Evolutionary conservation across 1,284 basidiomycete genomes (phyloP).

Genomic region (Ganoderma sinense): DNA sequence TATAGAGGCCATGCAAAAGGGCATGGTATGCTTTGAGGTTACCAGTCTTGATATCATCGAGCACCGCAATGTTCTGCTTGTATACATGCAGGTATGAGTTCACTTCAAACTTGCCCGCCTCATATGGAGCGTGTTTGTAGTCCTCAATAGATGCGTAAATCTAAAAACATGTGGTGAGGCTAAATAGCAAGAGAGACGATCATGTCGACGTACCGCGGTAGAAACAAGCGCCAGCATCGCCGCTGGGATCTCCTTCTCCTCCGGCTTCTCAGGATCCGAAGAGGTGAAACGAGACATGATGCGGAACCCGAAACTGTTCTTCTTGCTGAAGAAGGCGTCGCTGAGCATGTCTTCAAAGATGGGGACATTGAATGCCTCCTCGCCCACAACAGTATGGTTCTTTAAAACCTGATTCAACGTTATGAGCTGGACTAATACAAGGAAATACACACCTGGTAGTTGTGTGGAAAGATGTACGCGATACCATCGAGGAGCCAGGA

Average conservation of each 20-base stretch:
- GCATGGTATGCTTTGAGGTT: not conserved
- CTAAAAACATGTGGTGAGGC: not conserved
- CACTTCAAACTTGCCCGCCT: not conserved
- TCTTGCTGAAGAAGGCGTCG: too few relatives aligned
- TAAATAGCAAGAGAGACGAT: not conserved
- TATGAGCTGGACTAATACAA: too few relatives aligned
- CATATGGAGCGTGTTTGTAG: not conserved
- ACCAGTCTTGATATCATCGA: not conserved
- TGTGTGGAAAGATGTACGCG: too few relatives aligned
- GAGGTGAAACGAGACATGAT: too few relatives aligned
- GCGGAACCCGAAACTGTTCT: too few relatives aligned
- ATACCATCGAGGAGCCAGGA: not conserved
- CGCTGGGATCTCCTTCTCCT: too few relatives aligned
- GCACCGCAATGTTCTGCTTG: not conserved
- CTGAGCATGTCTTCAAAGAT: too few relatives aligned
- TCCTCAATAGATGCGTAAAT: not conserved
- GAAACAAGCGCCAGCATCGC: not conserved
- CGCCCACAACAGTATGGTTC: too few relatives aligned
- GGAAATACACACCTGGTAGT: too few relatives aligned
- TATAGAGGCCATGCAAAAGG: not conserved
- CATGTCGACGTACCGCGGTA: not conserved
- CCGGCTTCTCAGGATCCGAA: too few relatives aligned
- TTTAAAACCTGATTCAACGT: too few relatives aligned
- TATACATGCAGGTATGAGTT: not conserved
- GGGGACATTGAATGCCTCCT: too few relatives aligned